Percentiles rank a stretch among this genome's conserved stretches.
These are phyloP conservation scores for Diutina mesorugosa DNA, from an alignment of 1,139 yeast species.

Conservation along the genomic window DNA sequence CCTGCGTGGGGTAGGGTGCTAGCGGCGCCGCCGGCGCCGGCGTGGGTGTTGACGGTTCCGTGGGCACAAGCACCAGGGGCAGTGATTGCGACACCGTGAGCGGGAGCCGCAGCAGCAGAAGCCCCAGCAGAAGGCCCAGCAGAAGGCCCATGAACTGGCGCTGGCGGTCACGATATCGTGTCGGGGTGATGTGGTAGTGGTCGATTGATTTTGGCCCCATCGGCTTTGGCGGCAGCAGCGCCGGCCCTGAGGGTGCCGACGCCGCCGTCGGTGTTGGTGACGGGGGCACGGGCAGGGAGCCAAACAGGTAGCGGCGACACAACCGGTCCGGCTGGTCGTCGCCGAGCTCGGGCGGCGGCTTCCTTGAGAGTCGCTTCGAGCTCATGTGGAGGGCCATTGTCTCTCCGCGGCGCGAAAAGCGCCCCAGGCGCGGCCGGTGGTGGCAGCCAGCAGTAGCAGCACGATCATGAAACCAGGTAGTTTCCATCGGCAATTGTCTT, in stretches of 20 bases:
- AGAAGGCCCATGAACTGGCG: neutral
- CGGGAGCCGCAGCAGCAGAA: neutral
- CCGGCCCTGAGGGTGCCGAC: neutral
- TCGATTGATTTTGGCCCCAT: conserved; percentile 1
- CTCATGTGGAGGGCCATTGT: neutral
- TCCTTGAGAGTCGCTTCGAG: conserved; percentile 1
- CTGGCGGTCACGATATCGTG: neutral
- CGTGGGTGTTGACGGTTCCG: neutral
- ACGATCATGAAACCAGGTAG: too few relatives aligned
- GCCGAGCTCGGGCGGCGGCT: conserved; percentile 1
- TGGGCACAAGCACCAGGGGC: neutral
- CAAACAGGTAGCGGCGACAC: neutral
- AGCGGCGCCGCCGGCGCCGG: neutral
- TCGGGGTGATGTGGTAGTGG: neutral
- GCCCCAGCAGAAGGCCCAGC: neutral
- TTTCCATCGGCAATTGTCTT: too few relatives aligned
- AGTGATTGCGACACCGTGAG: neutral
- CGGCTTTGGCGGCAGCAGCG: neutral
- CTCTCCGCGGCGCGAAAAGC: neutral
- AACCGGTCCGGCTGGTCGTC: neutral
- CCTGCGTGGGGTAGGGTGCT: neutral
- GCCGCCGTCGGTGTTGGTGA: neutral
- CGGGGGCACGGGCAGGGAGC: neutral
- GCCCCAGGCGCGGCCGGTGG: neutral
- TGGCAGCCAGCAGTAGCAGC: neutral